These are phyloP conservation scores for Tolypocladium sp. DNA, from an alignment of 2,329 filamentous ascomycete genomes.

Conservation along the genomic window DNA sequence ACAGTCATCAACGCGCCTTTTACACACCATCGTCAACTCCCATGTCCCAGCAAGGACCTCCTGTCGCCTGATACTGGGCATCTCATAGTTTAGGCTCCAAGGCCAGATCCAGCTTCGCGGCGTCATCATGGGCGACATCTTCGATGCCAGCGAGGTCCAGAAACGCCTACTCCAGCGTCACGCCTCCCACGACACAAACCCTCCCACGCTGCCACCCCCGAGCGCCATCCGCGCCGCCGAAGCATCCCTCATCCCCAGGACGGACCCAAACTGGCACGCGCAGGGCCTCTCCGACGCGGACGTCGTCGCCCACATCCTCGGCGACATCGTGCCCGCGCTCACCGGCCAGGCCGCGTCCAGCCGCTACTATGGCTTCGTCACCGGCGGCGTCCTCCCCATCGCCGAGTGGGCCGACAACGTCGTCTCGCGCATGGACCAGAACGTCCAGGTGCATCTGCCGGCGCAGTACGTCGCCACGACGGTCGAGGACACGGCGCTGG, in stretches of 20 bases:
- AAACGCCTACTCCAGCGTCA: conserved; percentile 13
- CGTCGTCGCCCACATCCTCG: conserved; percentile 30
- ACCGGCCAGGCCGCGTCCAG: conserved; percentile 55
- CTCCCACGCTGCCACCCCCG: conserved; percentile 28
- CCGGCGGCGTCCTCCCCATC: conserved; percentile 69
- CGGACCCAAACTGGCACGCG: conserved; percentile 21
- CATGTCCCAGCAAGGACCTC: background rate
- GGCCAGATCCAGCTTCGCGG: background rate
- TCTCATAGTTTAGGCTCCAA: background rate
- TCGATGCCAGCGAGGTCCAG: background rate
- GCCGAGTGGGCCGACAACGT: conserved; percentile 77
- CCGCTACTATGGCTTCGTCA: conserved; percentile 85
- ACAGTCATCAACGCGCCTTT: background rate
- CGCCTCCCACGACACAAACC: conserved; percentile 6
- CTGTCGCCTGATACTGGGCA: background rate
- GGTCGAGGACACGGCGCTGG: conserved; percentile 64
- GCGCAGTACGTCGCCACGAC: conserved; percentile 65
- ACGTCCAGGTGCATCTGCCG: conserved; percentile 73
- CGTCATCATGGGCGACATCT: background rate
- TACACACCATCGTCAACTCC: background rate
- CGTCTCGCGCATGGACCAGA: conserved; percentile 76
- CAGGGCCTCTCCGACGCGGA: conserved; percentile 16
- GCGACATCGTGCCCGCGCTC: conserved; percentile 47
- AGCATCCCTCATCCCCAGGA: conserved; percentile 22
- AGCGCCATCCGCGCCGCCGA: conserved; percentile 25